Evolutionary conservation across 2,329 filamentous ascomycete species (phyloP).

Genomic region (Aspergillus sp.): DNA sequence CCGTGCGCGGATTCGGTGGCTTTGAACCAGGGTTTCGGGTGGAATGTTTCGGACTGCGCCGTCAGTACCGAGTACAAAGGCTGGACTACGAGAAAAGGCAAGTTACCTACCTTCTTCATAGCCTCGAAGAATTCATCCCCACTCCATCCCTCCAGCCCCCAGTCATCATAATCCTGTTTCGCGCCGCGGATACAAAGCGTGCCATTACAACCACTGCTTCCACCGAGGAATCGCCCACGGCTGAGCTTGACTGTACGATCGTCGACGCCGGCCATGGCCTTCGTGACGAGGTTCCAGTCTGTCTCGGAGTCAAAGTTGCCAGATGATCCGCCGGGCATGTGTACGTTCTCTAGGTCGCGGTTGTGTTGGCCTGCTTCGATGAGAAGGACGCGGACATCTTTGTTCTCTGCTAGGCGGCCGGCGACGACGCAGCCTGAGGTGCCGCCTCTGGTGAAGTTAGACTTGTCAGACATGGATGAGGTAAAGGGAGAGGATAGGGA

Average conservation of each 20-base stretch:
- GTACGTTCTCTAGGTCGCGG: conserved; percentile 50
- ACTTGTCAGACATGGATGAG: too few species aligned
- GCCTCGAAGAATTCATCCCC: conserved; percentile 62
- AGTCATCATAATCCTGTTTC: conserved; percentile 58
- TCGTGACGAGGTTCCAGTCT: conserved; percentile 52
- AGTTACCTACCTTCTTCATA: conserved; percentile 55
- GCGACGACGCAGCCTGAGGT: conserved; percentile 56
- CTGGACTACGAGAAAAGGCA: too few species aligned
- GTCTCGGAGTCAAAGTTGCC: conserved; percentile 49
- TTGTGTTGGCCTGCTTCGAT: conserved; percentile 56
- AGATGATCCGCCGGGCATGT: conserved; percentile 52
- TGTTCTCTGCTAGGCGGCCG: conserved; percentile 52
- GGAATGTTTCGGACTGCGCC: conserved; percentile 59
- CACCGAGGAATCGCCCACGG: conserved; percentile 49
- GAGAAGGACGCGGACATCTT: conserved; percentile 47
- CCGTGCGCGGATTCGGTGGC: conserved; percentile 55
- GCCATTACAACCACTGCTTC: conserved; percentile 50
- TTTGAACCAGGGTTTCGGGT: conserved; percentile 62
- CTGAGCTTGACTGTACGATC: conserved; percentile 49
- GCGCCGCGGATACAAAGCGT: conserved; percentile 50
- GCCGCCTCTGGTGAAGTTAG: conserved; percentile 42
- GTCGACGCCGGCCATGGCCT: conserved; percentile 45
- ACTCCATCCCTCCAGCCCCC: conserved; percentile 59
- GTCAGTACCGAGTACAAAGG: background rate
- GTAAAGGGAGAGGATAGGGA: background rate